Percentiles rank a stretch among this genome's conserved stretches.
These are phyloP conservation scores for Cryptosporidium baileyi DNA, from an alignment of 169 alveolate species.

Conservation along the genomic window DNA sequence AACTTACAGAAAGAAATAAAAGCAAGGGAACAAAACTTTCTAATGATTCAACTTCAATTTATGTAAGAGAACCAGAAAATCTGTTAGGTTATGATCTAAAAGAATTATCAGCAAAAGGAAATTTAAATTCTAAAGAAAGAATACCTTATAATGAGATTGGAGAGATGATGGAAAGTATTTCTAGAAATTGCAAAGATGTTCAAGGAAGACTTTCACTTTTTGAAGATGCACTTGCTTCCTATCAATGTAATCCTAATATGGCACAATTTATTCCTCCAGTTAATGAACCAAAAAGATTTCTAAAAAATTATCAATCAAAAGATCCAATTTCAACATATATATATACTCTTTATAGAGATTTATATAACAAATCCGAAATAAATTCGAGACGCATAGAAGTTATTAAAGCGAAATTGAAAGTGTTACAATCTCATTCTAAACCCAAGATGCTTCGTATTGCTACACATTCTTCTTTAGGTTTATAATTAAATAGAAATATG, in stretches of 20 bases:
- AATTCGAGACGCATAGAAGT: conserved; percentile 63
- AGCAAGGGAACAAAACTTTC: neutral
- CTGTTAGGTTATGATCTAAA: conserved; percentile 46
- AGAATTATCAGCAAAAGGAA: conserved; percentile 37
- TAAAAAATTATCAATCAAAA: conserved; percentile 37
- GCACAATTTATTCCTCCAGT: conserved; percentile 52
- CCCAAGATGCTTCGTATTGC: conserved; percentile 58
- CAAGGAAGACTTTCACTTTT: conserved; percentile 29
- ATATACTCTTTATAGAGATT: conserved; percentile 41
- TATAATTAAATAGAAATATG: neutral
- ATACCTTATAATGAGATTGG: conserved; percentile 59
- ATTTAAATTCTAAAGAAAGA: conserved; percentile 15
- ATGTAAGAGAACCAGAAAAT: neutral
- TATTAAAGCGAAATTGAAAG: conserved; percentile 58
- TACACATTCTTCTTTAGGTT: conserved; percentile 47
- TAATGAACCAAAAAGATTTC: conserved; percentile 40
- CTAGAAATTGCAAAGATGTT: conserved; percentile 67
- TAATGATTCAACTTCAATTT: neutral
- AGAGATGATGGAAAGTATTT: conserved; percentile 64
- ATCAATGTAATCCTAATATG: conserved; percentile 38
- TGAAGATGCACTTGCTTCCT: conserved; percentile 29
- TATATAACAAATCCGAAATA: conserved; percentile 53
- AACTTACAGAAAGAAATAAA: neutral
- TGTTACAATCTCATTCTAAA: conserved; percentile 52
- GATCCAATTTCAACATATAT: conserved; percentile 63